These are phyloP conservation scores for Alternaria ethzedia DNA, from an alignment of 2,329 filamentous ascomycete genomes.

Conservation along the genomic window DNA sequence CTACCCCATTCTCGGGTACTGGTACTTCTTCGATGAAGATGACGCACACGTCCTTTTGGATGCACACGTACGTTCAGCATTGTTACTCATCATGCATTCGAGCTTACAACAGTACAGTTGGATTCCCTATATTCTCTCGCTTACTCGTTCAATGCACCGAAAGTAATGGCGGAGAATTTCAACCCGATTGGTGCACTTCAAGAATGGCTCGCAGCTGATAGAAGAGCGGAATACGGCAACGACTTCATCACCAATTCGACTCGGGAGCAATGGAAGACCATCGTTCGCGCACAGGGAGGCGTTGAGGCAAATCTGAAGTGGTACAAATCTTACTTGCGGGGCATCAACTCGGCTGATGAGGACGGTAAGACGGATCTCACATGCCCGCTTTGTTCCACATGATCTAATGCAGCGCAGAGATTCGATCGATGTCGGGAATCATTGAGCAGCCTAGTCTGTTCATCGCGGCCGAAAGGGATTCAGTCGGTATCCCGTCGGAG, in stretches of 20 bases:
- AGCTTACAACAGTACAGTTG: background rate
- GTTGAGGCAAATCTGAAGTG: background rate
- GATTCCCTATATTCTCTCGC: background rate
- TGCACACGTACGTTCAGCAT: background rate
- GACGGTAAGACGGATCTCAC: background rate
- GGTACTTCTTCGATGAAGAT: background rate
- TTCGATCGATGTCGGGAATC: background rate
- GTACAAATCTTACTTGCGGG: background rate
- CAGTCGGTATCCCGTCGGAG: background rate
- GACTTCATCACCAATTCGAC: background rate
- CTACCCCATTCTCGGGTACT: background rate
- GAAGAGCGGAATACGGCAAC: background rate
- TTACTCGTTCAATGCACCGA: background rate
- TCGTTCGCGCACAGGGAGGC: background rate
- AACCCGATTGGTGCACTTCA: background rate
- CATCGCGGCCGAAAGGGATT: background rate
- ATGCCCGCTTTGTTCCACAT: background rate
- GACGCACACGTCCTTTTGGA: background rate
- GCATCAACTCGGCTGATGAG: background rate
- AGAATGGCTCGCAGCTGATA: background rate
- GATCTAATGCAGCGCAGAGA: background rate
- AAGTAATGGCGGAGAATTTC: background rate
- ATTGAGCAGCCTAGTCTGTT: background rate
- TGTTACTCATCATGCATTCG: rapidly evolving
- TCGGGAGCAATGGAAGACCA: background rate